Conservation (phyloP, 345 rosid genomes). For the Citrus mangshanensis region DNA sequence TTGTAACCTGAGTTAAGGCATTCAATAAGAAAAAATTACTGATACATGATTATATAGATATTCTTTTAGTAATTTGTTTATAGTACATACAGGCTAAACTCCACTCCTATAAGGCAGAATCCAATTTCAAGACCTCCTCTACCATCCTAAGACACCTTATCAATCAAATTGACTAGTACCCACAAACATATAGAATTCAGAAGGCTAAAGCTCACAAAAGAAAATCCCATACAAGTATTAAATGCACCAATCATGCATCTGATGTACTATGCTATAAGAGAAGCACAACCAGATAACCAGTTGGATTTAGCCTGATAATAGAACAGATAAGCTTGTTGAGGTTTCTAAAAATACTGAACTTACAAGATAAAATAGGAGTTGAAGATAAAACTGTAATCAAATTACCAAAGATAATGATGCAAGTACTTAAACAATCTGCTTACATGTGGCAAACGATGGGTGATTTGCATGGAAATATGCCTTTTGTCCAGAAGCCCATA, state of each 20-base stretch:
- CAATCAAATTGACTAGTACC: background rate
- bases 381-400: background rate
- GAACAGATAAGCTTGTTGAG: slow-evolving; percentile 13
- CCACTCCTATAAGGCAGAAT: background rate
- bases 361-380: background rate
- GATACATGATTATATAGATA: background rate
- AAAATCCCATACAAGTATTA: background rate
- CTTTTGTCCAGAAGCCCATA: slow-evolving; percentile 10
- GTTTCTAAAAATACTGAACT: background rate
- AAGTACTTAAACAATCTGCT: slow-evolving; percentile 1
- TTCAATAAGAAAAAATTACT: background rate
- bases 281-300: slow-evolving; percentile 35
- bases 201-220: background rate
- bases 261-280: slow-evolving; percentile 34
- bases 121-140: background rate
- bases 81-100: background rate
- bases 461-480: slow-evolving; percentile 12
- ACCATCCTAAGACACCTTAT: background rate
- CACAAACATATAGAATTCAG: background rate
- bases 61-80: background rate
- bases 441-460: slow-evolving; percentile 25
- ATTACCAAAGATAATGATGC: background rate
- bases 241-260: slow-evolving; percentile 31
- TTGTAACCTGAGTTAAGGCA: background rate
- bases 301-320: slow-evolving; percentile 31